Percentiles rank a stretch among this genome's conserved stretches.
These are phyloP conservation scores for Dothistroma septosporum DNA, from an alignment of 2,329 filamentous ascomycete species.

Conservation along the genomic window DNA sequence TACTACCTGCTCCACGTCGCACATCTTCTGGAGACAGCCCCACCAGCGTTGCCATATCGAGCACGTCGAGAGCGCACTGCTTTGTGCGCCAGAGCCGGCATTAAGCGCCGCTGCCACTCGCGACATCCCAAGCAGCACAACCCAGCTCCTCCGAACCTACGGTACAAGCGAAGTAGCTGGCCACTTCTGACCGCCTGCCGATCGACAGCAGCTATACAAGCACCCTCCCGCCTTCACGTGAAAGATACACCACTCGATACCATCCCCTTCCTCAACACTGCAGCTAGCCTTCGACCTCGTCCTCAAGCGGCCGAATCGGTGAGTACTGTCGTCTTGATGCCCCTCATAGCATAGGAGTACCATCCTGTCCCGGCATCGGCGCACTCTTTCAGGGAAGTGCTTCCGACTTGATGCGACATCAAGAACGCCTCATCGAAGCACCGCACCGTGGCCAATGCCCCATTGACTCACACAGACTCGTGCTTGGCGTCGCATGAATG, in stretches of 20 bases:
- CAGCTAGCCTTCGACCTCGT: conserved; percentile 2
- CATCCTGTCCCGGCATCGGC: conserved; percentile 8
- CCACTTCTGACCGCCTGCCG: conserved; percentile 1
- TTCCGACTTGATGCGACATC: not conserved
- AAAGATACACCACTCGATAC: conserved; percentile 7
- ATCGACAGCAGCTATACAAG: not conserved
- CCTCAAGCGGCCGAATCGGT: not conserved
- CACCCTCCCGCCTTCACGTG: conserved; percentile 6
- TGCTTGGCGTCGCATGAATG: conserved; percentile 3
- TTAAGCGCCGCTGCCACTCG: conserved; percentile 1
- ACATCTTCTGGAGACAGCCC: conserved; percentile 10
- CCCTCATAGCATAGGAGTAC: not conserved
- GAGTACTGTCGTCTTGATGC: not conserved
- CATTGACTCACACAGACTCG: not conserved
- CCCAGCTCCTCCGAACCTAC: conserved; percentile 1
- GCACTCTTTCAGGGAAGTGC: not conserved
- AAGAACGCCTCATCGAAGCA: not conserved
- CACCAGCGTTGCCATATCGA: not conserved
- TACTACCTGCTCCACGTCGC: conserved; percentile 18
- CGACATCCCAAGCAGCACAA: not conserved
- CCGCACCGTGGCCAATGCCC: not conserved
- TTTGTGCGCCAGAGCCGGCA: conserved; percentile 9
- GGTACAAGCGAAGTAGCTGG: not conserved
- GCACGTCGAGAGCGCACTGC: not conserved
- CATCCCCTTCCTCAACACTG: conserved; percentile 8